Percentiles rank a stretch among this genome's conserved stretches.
Conservation (phyloP, 129 eudicot species). For the Tagetes patula region DNA sequence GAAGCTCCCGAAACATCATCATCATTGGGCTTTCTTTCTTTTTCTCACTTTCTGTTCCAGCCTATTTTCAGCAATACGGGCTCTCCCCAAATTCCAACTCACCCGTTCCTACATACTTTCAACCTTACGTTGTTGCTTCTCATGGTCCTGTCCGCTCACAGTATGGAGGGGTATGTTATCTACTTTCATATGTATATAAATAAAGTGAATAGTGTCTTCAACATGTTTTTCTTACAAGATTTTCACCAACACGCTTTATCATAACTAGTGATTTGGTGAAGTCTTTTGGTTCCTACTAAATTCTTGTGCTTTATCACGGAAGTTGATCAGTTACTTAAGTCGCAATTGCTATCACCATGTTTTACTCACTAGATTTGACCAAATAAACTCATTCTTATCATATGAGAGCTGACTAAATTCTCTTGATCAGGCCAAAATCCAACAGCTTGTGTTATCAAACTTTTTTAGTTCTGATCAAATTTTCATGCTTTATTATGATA, state of each 20-base stretch:
- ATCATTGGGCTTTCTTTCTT: conserved; percentile 89
- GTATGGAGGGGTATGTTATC: conserved; percentile 61
- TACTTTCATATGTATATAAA: background rate
- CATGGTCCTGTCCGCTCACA: conserved; percentile 82
- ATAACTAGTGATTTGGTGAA: no score
- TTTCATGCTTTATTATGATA: background rate
- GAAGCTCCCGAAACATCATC: conserved; percentile 93
- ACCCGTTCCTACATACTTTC: conserved; percentile 80
- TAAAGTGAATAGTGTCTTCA: background rate
- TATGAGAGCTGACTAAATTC: background rate
- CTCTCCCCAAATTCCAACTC: conserved; percentile 71
- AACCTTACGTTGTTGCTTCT: conserved; percentile 86
- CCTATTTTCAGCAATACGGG: conserved; percentile 93
- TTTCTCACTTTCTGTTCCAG: conserved; percentile 81
- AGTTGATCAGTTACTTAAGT: background rate
- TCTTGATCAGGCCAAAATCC: background rate
- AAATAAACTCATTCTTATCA: background rate
- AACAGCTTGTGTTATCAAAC: no score
- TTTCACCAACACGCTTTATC: background rate
- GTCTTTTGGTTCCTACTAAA: no score
- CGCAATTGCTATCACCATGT: background rate
- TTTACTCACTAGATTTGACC: background rate
- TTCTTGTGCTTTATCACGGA: no score
- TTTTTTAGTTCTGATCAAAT: background rate
- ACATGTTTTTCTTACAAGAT: background rate